A percentile compares a stretch with the other conserved stretches of the same genome.
Evolutionary conservation across 345 rosid genomes (phyloP).

Genomic region (Schrenkiella parvula): DNA sequence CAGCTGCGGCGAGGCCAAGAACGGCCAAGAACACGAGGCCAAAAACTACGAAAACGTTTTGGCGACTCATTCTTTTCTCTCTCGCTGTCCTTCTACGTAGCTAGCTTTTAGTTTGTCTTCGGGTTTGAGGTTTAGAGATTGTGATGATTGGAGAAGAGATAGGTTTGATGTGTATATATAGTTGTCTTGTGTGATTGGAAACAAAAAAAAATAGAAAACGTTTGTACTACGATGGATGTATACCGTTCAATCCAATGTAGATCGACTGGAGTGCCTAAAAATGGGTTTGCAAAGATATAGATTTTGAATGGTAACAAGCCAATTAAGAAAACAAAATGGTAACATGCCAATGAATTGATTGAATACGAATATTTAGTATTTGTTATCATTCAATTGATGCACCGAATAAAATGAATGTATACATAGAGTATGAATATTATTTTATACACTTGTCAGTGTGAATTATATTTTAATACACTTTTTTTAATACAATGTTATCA

Average conservation of each 20-base stretch:
- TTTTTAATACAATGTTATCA: no score
- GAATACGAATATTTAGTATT: not conserved
- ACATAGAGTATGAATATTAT: not conserved
- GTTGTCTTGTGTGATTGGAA: not conserved
- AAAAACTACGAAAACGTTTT: conserved; percentile 15
- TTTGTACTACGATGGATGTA: conserved; percentile 20
- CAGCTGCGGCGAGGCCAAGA: conserved; percentile 31
- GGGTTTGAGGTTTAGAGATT: not conserved
- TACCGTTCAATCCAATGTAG: conserved; percentile 23
- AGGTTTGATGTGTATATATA: conserved; percentile 13
- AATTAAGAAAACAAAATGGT: not conserved
- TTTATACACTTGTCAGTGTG: not conserved
- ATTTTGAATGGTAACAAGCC: not conserved
- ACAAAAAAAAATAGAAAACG: not conserved
- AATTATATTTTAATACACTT: no score
- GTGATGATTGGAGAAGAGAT: conserved; percentile 15
- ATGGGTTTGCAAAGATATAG: not conserved
- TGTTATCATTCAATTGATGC: not conserved
- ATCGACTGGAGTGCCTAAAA: conserved; percentile 8
- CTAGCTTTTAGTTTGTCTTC: not conserved
- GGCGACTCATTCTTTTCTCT: conserved; percentile 32
- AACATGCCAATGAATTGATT: not conserved
- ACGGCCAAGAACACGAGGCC: conserved; percentile 30
- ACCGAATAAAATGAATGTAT: not conserved
- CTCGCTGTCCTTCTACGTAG: not conserved